Base-by-base conservation (phyloP, 2,329 filamentous ascomycete species). In the Alternaria gansuensis region DNA sequence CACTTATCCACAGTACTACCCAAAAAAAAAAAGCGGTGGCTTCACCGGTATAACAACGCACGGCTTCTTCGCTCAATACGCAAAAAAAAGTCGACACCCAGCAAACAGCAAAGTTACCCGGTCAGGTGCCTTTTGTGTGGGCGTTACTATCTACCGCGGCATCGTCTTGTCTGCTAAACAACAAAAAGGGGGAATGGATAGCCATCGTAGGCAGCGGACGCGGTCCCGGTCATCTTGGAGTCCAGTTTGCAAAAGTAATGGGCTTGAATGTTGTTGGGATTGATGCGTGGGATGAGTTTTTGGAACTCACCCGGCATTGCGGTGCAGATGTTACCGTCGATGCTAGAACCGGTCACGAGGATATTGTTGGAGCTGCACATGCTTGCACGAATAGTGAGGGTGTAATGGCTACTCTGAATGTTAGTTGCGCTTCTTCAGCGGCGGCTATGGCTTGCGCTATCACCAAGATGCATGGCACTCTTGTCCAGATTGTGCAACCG, bases 161-260 rank as follows among this genome's bases (percentile, higher is more conserved):
- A 62, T 95, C 91, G 84, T 46, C 0, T 24, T 46, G 1, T 14
- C 43, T 13, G 28, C 6, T 5, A 28, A 33, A 1, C 2, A 29
- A 5, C 0, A 1, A 23, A 14, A 14, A 46, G 2, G 43, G 43
- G 11, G 28, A n/a, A 14, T 46, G 43, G 43, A 33, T 46, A 31
- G 43, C 28, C 2, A 5, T 31, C 2, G 17, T 46, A 5, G 43
- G 43, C 3, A 46, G 43, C 21, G 43, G 43, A 46, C 17, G 28
- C 6, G 43, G 43, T 1, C 29, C 33, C 11, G 43, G 43, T 21
- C 43, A 46, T 57, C 80, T 94, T 64, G 91, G 91, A 13, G 82
- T 90, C 64, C 92, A 96, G 80, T 96, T 95, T 78, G 92, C 91
- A 48, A 90, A 89, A 78, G 92, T 92, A 45, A 93, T 96, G 90